These are phyloP conservation scores for Amanita molliuscula DNA, from an alignment of 768 basidiomycete species.

Conservation along the genomic window DNA sequence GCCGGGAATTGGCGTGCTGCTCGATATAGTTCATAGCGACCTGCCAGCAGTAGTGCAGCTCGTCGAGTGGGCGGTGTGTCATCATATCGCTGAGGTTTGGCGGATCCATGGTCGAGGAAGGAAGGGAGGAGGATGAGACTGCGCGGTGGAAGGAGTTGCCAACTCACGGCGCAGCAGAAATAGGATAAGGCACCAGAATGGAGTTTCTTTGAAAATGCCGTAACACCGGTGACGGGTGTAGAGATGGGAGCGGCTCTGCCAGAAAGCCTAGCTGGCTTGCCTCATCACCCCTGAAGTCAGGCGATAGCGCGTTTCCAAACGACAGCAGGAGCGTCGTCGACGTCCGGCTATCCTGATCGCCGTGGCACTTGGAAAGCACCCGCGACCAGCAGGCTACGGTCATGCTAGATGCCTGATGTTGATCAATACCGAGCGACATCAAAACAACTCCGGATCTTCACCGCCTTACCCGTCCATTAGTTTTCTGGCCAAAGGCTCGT, in stretches of 20 bases:
- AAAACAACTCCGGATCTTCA: too few relatives aligned
- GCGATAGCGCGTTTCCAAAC: neutral
- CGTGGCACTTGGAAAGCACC: neutral
- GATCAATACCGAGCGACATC: neutral
- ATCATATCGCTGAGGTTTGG: slow-evolving; percentile 2
- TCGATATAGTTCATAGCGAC: slow-evolving; percentile 1
- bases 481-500: too few relatives aligned
- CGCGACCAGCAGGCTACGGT: neutral
- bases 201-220: slow-evolving; percentile 3
- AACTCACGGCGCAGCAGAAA: neutral
- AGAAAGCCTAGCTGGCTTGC: neutral
- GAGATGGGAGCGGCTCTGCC: neutral
- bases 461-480: too few relatives aligned
- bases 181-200: neutral
- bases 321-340: neutral
- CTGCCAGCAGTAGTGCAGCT: slow-evolving; percentile 5
- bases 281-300: slow-evolving; percentile 1
- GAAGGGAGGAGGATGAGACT: neutral
- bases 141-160: neutral
- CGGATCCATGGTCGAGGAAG: neutral
- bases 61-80: slow-evolving; percentile 1
- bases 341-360: neutral
- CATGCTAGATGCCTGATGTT: neutral
- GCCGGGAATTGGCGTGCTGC: neutral
- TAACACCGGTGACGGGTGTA: neutral